Evolutionary conservation across 495 filamentous ascomycete species (phyloP).

Genomic region (Daldinia caldariorum): DNA sequence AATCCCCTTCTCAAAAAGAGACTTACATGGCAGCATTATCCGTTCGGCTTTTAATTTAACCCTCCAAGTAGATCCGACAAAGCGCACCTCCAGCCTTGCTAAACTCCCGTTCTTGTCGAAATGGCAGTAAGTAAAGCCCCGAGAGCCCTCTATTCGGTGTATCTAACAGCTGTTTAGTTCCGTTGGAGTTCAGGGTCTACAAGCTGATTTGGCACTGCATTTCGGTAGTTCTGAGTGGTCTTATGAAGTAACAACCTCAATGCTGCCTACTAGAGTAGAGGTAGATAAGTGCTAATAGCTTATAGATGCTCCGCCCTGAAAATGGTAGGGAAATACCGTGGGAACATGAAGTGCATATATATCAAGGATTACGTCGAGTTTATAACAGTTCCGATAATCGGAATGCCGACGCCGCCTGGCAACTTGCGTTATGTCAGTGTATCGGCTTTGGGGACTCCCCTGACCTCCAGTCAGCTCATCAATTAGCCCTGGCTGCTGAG

Average conservation of each 20-base stretch:
- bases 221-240: conserved; percentile 41
- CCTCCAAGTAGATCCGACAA: conserved; percentile 39
- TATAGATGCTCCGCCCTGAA: conserved; percentile 34
- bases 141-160: too few relatives aligned
- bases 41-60: conserved; percentile 38
- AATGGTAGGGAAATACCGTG: conserved; percentile 44
- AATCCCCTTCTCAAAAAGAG: conserved; percentile 33
- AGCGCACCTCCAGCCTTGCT: conserved; percentile 40
- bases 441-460: conserved; percentile 43
- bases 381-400: not conserved
- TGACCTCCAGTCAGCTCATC: conserved; percentile 32
- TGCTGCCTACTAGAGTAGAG: too few relatives aligned
- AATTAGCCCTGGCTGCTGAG: conserved; percentile 39
- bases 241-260: conserved; percentile 28
- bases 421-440: conserved; percentile 44
- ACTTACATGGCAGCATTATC: conserved; percentile 42
- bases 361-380: conserved; percentile 36
- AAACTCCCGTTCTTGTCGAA: conserved; percentile 44
- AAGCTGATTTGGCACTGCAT: conserved; percentile 46
- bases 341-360: conserved; percentile 47
- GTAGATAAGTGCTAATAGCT: not conserved
- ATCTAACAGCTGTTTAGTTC: conserved; percentile 21
- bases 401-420: conserved; percentile 40
- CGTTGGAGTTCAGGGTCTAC: conserved; percentile 36
- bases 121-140: conserved; percentile 32